Base-by-base conservation (phyloP, 2,329 filamentous ascomycete genomes). In the Pseudogymnoascus sp. region DNA sequence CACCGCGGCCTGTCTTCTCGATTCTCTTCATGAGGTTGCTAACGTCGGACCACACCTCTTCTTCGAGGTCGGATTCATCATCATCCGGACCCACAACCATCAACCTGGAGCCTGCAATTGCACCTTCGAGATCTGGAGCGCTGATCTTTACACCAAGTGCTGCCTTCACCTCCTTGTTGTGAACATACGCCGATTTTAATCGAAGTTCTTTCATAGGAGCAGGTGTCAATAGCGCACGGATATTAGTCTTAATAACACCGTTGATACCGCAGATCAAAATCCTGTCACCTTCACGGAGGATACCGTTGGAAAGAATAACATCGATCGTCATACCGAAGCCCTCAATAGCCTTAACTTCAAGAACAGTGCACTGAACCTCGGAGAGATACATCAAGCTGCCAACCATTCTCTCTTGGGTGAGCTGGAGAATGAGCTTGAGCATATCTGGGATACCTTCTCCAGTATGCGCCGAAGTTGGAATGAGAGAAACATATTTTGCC, bases 151-250 rank as follows among this genome's bases (percentile, higher is more conserved):
- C 91, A 89, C 95, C 95, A 73, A 99, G 85, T 7, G 95, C 92
- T 18, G 96, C 95, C 82, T 97, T 99, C 79, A 97, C 93, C 76
- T 96, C 92, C 81, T 99, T 97, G 81, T 99, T 97, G 81, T 99
- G 96, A 31, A 99, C 93, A 72, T 99, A 99, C 67, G 88, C 84
- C 2, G 93, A 96, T 79, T 97, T 97, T 71, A 99, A 85, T 75
- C 96, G 92, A 68, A 99, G 78, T 76, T 99, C 95, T 74, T 91
- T 95, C 74, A 99, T 86, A 66, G 92, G 90, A 10, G 92, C 93
- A 1, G 95, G 95, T 3, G 95, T 99, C 62, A 99, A 82, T 26
- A 99, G 83, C 12, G 95, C 96, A 78, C 95, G 86, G 71, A 99
- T 95, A 70, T 97, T 97, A 5, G 95, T 99, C 65, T 88, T 86